Percentiles rank a stretch among this genome's conserved stretches.
These are phyloP conservation scores for Pichia rugopelliculosa DNA, from an alignment of 805 yeast species.

Conservation along the genomic window DNA sequence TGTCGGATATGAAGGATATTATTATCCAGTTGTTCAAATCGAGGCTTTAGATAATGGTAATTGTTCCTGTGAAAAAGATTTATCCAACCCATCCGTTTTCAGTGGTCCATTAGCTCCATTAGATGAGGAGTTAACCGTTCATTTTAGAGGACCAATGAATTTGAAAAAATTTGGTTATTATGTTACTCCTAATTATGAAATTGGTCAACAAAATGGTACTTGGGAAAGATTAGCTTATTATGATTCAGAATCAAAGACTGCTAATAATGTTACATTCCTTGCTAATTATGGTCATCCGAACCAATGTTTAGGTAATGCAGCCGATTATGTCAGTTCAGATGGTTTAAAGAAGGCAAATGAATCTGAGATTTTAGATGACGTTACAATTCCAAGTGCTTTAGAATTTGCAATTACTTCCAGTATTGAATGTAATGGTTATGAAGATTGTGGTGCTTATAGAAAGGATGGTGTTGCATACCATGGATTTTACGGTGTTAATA, in stretches of 20 bases:
- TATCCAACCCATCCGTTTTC: conserved; percentile 30
- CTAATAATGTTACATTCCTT: conserved; percentile 61
- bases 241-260: conserved; percentile 39
- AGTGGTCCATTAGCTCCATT: conserved; percentile 61
- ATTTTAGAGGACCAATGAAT: conserved; percentile 68
- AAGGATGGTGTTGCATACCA: conserved; percentile 67
- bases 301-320: conserved; percentile 61
- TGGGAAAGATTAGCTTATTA: conserved; percentile 61
- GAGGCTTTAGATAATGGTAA: conserved; percentile 34
- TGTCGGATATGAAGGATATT: conserved; percentile 49
- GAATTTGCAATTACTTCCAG: conserved; percentile 58
- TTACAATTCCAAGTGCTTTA: conserved; percentile 46
- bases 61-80: conserved; percentile 41
- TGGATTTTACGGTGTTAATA: conserved; percentile 59
- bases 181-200: conserved; percentile 35
- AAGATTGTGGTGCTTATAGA: conserved; percentile 75
- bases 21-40: conserved; percentile 38
- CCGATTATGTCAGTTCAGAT: conserved; percentile 52
- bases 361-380: conserved; percentile 42
- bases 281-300: conserved; percentile 55
- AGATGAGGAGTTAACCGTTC: conserved; percentile 64
- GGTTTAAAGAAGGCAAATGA: conserved; percentile 42
- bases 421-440: conserved; percentile 48
- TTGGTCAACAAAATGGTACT: conserved; percentile 32
- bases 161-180: conserved; percentile 57